Conservation (phyloP, 1,284 basidiomycete genomes). For the Pyrrhoderma noxium region DNA sequence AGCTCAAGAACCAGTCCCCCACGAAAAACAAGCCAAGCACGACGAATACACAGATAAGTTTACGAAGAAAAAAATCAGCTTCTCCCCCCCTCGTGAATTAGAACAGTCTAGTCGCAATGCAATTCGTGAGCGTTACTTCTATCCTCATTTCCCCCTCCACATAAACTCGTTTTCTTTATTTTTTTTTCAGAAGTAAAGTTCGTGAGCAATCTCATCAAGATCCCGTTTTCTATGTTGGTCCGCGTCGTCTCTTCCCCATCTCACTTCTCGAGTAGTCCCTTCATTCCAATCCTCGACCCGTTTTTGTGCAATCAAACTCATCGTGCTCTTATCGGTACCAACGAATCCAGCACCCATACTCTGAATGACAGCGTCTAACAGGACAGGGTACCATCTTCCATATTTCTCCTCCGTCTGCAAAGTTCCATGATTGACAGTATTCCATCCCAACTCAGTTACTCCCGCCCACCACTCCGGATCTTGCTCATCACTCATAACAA, state of each 20-base stretch:
- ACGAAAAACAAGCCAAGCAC: too few relatives aligned
- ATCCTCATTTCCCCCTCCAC: too few relatives aligned
- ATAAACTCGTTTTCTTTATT: too few relatives aligned
- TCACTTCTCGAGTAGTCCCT: conserved; percentile 43
- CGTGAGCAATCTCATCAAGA: too few relatives aligned
- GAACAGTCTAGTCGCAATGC: too few relatives aligned
- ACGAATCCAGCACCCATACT: conserved; percentile 59
- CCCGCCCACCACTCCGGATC: conserved; percentile 60
- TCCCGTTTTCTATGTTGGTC: too few relatives aligned
- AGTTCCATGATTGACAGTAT: conserved; percentile 45
- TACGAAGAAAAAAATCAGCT: too few relatives aligned
- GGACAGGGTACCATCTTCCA: conserved; percentile 58
- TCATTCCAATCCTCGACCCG: conserved; percentile 62
- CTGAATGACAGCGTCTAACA: conserved; percentile 67
- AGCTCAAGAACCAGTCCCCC: too few relatives aligned
- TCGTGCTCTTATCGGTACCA: conserved; percentile 62
- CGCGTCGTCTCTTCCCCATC: conserved; percentile 31
- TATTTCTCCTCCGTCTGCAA: conserved; percentile 42
- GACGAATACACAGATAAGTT: too few relatives aligned
- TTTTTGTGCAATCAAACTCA: conserved; percentile 55
- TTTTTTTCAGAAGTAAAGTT: too few relatives aligned
- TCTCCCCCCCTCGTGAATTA: too few relatives aligned
- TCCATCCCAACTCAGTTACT: conserved; percentile 54
- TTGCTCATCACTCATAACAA: conserved; percentile 68
- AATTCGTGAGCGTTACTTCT: too few relatives aligned